phyloP scores from a whole-genome alignment of 768 basidiomycete species.

The Lactarius pseudohatsudake region DNA sequence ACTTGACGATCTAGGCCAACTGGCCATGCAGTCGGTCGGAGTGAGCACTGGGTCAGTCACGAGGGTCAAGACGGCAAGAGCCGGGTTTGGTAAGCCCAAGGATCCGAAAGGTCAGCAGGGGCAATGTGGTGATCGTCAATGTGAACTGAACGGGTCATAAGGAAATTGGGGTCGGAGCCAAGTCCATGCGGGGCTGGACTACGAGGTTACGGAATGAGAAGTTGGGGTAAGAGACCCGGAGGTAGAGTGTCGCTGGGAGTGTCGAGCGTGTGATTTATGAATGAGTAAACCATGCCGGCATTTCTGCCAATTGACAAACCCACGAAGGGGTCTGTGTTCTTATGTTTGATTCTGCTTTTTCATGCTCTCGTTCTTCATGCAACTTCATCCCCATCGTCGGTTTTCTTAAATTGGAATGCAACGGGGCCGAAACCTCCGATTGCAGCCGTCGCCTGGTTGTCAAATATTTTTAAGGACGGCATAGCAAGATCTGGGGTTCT shows the following conservation, averaged over 20 bases:
- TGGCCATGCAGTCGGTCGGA: constrained; percentile 11
- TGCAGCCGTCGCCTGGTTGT: neutral
- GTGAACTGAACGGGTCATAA: constrained; percentile 11
- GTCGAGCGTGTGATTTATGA: constrained; percentile 10
- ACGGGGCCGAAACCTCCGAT: constrained; percentile 15
- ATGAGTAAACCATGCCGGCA: constrained; percentile 17
- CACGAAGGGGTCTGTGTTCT: neutral
- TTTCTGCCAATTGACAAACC: neutral
- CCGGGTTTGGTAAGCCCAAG: constrained; percentile 10
- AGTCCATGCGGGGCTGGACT: constrained; percentile 23
- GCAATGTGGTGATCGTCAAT: constrained; percentile 17
- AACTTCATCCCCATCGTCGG: neutral
- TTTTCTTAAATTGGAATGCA: neutral
- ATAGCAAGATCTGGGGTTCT: constrained; percentile 21
- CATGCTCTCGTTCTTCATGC: neutral
- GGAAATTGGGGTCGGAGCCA: constrained; percentile 13
- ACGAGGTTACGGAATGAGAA: constrained; percentile 18
- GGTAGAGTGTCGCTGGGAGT: constrained; percentile 6
- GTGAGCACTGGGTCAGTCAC: constrained; percentile 15
- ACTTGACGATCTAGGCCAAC: constrained; percentile 2
- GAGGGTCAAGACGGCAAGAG: constrained; percentile 10
- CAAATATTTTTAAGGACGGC: neutral
- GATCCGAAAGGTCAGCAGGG: constrained; percentile 18
- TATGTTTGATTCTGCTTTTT: neutral
- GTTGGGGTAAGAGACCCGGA: neutral